Conservation (phyloP, 345 rosid genomes). For the Angophora floribunda region DNA sequence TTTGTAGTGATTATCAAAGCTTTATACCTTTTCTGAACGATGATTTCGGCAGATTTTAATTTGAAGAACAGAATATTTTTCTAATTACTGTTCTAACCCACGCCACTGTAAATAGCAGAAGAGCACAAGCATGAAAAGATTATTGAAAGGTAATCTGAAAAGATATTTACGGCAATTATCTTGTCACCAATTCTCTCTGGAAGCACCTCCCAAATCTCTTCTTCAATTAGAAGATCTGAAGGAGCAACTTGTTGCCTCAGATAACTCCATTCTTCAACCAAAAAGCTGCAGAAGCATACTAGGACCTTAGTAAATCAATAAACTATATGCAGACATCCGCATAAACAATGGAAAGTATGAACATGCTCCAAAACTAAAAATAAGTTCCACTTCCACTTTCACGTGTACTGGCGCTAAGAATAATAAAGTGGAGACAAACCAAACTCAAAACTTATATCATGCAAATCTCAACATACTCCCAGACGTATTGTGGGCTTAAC, state of each 20-base stretch:
- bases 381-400: neutral
- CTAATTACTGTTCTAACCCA: neutral
- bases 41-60: neutral
- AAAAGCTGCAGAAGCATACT: constrained; percentile 34
- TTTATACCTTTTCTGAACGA: neutral
- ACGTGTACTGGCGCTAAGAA: neutral
- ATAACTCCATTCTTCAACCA: constrained; percentile 76
- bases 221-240: constrained; percentile 46
- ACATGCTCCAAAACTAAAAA: neutral
- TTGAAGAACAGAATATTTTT: neutral
- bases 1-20: neutral
- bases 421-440: neutral
- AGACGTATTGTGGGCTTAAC: neutral
- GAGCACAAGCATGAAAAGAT: neutral
- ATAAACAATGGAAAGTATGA: neutral
- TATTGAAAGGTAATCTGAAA: neutral
- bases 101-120: neutral
- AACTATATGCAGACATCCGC: neutral
- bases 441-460: neutral
- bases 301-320: neutral
- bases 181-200: constrained; percentile 43
- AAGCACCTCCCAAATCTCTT: constrained; percentile 49
- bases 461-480: neutral
- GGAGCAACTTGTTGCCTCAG: constrained; percentile 39
- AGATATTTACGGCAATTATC: constrained; percentile 30